These are phyloP conservation scores for Monosporozyma aquatica DNA, from an alignment of 805 yeast species.

Conservation along the genomic window DNA sequence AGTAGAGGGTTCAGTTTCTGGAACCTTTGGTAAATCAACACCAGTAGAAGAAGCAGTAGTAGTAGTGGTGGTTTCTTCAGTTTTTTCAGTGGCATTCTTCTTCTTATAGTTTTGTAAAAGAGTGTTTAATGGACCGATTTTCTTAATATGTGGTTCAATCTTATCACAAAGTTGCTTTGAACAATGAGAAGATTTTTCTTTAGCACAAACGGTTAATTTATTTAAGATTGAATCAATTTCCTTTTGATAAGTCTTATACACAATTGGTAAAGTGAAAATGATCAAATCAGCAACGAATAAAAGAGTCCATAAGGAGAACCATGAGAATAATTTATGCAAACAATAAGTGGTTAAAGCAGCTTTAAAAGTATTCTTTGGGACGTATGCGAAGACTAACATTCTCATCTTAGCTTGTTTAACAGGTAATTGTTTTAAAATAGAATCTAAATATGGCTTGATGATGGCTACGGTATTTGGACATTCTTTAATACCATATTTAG, in stretches of 20 bases:
- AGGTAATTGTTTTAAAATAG: slow-evolving; percentile 33
- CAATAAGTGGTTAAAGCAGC: slow-evolving; percentile 60
- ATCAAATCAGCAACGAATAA: slow-evolving; percentile 46
- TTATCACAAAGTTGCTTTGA: slow-evolving; percentile 44
- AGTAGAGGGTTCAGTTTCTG: slow-evolving; percentile 22
- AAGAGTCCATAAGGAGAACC: slow-evolving; percentile 65
- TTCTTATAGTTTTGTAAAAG: slow-evolving; percentile 30
- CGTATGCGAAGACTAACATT: slow-evolving; percentile 55
- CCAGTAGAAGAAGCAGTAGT: slow-evolving; percentile 30
- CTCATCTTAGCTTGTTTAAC: slow-evolving; percentile 45
- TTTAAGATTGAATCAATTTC: slow-evolving; percentile 63
- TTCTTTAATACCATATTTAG: slow-evolving; percentile 55
- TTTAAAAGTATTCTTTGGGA: slow-evolving; percentile 63
- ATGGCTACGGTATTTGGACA: slow-evolving; percentile 29
- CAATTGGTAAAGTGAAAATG: slow-evolving; percentile 66
- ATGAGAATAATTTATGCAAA: slow-evolving; percentile 61
- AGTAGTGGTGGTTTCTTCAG: slow-evolving; percentile 21
- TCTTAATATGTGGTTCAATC: slow-evolving; percentile 50
- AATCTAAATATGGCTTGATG: slow-evolving; percentile 27
- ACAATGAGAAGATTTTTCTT: too few species aligned
- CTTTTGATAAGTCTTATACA: slow-evolving; percentile 65
- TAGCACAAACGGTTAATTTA: too few species aligned
- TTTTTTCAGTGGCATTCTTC: slow-evolving; percentile 32
- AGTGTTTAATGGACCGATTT: slow-evolving; percentile 57
- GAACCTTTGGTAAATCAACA: slow-evolving; percentile 34